phyloP scores from a whole-genome alignment of 2,329 filamentous ascomycete species.

The Penicillium thymicola region DNA sequence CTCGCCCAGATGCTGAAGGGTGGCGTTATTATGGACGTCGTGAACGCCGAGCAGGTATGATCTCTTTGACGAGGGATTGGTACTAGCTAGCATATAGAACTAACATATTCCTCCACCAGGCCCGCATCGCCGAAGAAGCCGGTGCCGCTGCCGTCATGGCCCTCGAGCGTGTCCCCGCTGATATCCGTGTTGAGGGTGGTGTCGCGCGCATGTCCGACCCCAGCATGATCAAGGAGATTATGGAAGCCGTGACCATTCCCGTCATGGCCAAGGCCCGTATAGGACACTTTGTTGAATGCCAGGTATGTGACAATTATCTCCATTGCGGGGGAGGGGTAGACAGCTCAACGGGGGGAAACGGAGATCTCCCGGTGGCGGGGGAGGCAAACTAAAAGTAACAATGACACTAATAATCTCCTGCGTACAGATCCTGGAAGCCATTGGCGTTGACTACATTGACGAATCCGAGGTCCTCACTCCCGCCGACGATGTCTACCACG shows the following conservation, averaged over 20 bases:
- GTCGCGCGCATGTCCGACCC: constrained; percentile 98
- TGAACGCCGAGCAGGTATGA: constrained; percentile 74
- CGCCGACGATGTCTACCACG: constrained; percentile 85
- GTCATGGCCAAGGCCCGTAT: constrained; percentile 99
- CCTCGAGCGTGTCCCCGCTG: constrained; percentile 92
- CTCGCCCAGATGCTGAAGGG: constrained; percentile 98
- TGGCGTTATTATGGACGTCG: constrained; percentile 99
- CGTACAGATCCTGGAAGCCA: constrained; percentile 78
- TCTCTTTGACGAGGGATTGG: neutral
- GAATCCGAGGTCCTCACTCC: constrained; percentile 97
- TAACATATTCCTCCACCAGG: constrained; percentile 47
- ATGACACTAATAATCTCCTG: constrained; percentile 1
- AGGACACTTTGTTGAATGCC: constrained; percentile 96
- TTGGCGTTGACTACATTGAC: constrained; percentile 96
- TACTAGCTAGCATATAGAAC: neutral
- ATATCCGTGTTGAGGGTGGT: constrained; percentile 88
- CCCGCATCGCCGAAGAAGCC: constrained; percentile 94
- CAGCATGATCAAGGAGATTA: constrained; percentile 90
- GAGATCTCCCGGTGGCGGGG: neutral
- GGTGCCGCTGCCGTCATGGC: constrained; percentile 98
- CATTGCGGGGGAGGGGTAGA: constrained; percentile 2
- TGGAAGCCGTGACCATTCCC: constrained; percentile 90
- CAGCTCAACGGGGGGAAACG: neutral
- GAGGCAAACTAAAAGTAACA: neutral
- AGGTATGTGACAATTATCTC: constrained; percentile 46